phyloP scores from a whole-genome alignment of 2,329 filamentous ascomycete species.

The Diaporthe batatas region DNA sequence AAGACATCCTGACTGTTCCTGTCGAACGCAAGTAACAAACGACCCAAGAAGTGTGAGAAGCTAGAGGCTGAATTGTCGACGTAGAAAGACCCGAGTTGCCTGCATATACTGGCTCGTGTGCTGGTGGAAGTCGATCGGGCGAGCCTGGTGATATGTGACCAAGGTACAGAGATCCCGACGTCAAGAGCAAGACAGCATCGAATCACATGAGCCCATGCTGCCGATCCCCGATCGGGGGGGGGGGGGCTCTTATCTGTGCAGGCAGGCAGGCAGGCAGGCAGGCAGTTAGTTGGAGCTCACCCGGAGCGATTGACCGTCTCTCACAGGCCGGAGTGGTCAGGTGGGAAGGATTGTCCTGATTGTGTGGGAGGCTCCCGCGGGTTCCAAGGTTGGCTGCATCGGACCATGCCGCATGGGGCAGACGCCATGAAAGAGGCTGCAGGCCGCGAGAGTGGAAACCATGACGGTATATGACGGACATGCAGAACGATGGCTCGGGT shows the following conservation, averaged over 20 bases:
- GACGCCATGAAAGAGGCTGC: conserved; percentile 1
- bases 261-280: not conserved
- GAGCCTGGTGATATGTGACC: conserved; percentile 21
- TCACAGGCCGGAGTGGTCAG: conserved; percentile 22
- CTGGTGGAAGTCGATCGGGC: conserved; percentile 7
- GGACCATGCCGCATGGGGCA: conserved; percentile 14
- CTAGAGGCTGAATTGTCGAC: not conserved
- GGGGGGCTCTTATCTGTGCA: conserved; percentile 18
- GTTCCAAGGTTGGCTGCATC: conserved; percentile 17
- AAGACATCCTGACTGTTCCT: not conserved
- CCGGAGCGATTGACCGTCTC: conserved; percentile 16
- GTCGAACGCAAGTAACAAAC: too few species aligned
- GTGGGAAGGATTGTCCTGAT: conserved; percentile 8
- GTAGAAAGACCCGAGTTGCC: not conserved
- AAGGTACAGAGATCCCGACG: not conserved
- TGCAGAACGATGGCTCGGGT: not conserved
- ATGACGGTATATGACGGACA: conserved; percentile 1
- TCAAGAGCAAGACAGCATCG: conserved; percentile 15
- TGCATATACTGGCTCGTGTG: conserved; percentile 1
- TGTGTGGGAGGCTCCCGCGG: conserved; percentile 23
- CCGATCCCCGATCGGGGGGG: not conserved
- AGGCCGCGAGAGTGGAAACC: conserved; percentile 22
- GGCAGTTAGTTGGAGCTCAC: not conserved
- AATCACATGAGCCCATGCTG: conserved; percentile 2
- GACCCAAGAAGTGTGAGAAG: not conserved